Evolutionary conservation across 306 rosid species (phyloP), one percentile per base, ranked within the genome.

Genomic region (Chamaecrista fasciculata): DNA sequence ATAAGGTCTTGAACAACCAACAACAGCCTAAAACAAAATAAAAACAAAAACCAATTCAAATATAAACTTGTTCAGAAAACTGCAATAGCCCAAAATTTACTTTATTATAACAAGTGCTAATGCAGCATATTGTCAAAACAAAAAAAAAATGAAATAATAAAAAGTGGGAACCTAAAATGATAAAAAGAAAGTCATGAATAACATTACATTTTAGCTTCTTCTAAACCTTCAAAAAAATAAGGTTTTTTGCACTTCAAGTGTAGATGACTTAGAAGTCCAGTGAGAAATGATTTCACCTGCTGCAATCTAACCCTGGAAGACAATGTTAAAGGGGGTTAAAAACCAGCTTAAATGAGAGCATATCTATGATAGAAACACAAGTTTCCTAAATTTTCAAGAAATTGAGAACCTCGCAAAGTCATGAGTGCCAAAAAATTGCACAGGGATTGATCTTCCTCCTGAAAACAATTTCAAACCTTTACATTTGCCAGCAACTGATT

Each of bases 401-500:
- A 50, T 37, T 67, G 26, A 67, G 51, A 82, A 91, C 99, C 99
- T 94, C 72, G 99, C 99, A 77, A 94, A 94, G 82, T 94, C 99
- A 69, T 94, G 97, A 36, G 95, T 94, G 72, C 99, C 99, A 66
- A 94, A 91, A 84, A 94, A 94, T 55, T 91, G 99, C 56, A 94
- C 99, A 49, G 95, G 92, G 78, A 94, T 86, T 12, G 96, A 87
- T 78, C 80, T 79, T 76, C 99, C 97, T 67, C 87, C 95, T 14
- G 78, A 55, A 65, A 74, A 65, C 26, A 47, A 82, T 74, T 84
- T 87, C 70, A 94, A 76, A 66, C 99, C 97, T 82, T 87, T 89
- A 28, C 92, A 85, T 61, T 80, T 89, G 73, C 92, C 88, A 57
- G 89, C 85, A 77, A 88, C 86, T 49, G 95, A 87, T 79, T 95